Conservation (phyloP, 2,329 filamentous ascomycete genomes). For the Verticillium alfalfae region DNA sequence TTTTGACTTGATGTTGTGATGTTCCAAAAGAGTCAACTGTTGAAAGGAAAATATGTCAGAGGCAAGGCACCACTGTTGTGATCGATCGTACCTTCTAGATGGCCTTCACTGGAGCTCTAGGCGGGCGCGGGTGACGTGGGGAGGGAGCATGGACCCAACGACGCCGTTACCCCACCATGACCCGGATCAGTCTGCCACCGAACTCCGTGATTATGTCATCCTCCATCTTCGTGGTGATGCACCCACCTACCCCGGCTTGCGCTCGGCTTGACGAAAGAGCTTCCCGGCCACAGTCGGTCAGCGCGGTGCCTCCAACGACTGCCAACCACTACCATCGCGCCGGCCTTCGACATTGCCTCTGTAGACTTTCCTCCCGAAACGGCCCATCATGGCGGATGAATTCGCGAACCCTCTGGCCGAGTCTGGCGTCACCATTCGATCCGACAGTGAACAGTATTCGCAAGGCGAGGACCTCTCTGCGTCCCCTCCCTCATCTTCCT, state of each 20-base stretch:
- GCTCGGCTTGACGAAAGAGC: background rate
- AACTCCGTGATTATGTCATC: slow-evolving; percentile 1
- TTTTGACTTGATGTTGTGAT: no score
- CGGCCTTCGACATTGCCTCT: slow-evolving; percentile 4
- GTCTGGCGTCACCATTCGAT: slow-evolving; percentile 71
- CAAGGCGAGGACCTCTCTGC: slow-evolving; percentile 56
- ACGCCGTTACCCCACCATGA: background rate
- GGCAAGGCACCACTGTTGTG: background rate
- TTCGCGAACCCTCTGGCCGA: slow-evolving; percentile 50
- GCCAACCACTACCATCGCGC: background rate
- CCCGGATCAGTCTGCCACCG: background rate
- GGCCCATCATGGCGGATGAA: slow-evolving; percentile 29
- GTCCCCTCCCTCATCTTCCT: slow-evolving; percentile 57
- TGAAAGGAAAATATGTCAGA: background rate
- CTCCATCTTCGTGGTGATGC: background rate
- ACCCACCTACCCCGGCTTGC: background rate
- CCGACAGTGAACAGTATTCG: slow-evolving; percentile 80
- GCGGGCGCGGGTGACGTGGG: slow-evolving; percentile 1
- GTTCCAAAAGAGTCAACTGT: background rate
- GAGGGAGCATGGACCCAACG: background rate
- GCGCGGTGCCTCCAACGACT: background rate
- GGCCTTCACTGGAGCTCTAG: background rate
- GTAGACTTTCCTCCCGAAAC: slow-evolving; percentile 37
- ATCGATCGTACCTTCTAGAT: background rate
- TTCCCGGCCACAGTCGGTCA: background rate